Percentiles rank a stretch among this genome's conserved stretches.
These are phyloP conservation scores for Myxozyma udenii DNA, from an alignment of 805 yeast species.

Conservation along the genomic window DNA sequence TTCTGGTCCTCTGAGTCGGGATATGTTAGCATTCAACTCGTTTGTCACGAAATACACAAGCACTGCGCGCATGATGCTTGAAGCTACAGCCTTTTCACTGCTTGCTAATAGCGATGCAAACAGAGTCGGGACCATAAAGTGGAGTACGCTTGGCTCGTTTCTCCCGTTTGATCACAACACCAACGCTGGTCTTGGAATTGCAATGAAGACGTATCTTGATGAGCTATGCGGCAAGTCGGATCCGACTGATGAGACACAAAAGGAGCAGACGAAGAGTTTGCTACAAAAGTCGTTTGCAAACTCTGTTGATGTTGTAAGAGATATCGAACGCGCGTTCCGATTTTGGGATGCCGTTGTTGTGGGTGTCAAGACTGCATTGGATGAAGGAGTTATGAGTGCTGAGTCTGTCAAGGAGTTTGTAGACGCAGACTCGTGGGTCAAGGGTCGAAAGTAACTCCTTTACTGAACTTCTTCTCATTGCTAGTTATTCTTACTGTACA, in stretches of 20 bases:
- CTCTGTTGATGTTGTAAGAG: constrained; percentile 31
- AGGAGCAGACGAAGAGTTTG: constrained; percentile 11
- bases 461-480: not conserved
- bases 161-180: constrained; percentile 64
- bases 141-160: constrained; percentile 53
- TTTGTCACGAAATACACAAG: constrained; percentile 53
- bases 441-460: constrained; percentile 59
- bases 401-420: constrained; percentile 11
- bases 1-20: constrained; percentile 68
- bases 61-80: constrained; percentile 54
- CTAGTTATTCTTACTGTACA: too few species aligned
- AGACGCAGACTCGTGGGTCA: constrained; percentile 40
- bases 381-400: constrained; percentile 17
- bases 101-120: constrained; percentile 58
- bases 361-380: constrained; percentile 27
- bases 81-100: constrained; percentile 50
- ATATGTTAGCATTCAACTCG: constrained; percentile 64
- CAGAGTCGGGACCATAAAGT: constrained; percentile 49
- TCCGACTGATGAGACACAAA: constrained; percentile 21
- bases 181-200: constrained; percentile 61
- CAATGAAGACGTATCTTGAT: constrained; percentile 54
- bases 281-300: constrained; percentile 34
- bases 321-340: constrained; percentile 31
- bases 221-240: constrained; percentile 31
- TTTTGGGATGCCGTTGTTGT: constrained; percentile 36